Evolutionary conservation across 2,329 filamentous ascomycete genomes (phyloP), one percentile per base, ranked within the genome.

Genomic region (Aspergillus ochraceus): DNA sequence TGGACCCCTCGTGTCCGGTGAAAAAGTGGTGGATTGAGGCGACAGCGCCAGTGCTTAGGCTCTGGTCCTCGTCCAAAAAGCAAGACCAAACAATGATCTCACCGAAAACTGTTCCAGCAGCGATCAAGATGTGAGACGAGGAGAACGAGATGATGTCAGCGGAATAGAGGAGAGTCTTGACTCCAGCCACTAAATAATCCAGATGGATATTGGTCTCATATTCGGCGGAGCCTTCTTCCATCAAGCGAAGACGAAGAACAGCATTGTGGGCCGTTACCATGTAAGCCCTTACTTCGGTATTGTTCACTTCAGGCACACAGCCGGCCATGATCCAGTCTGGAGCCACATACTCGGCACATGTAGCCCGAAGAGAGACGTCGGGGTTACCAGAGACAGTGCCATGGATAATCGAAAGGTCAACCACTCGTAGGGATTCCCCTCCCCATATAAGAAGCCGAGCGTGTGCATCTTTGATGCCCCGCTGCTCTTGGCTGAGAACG

Each of bases 61-160:
- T 51, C 14, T 66, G 56, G 46, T 50, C 49, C 1, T 59, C 54
- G 49, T 61, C 49, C 22, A 83, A 66, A 51, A 79, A 77, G 66
- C 86, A 92, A 64, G 88, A 90, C 95, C 95, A 98, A 17, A 96
- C 85, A 42, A 97, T 82, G 36, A 99, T 90, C 74, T 98, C 93
- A 3, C 95, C 95, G 76, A 98, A 98, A 1, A 94, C 92, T 0
- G 95, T 98, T 1, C 95, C 95, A 3, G 90, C 90, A 6, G 92
- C 91, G 54, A 97, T 85, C 20, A 97, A 82, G 50, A 96, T 80
- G 54, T 81, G 80, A 49, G 81, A 79, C 6, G 74, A 56, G 6
- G 83, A 81, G 8, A 87, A 76, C 83, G 89, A 91, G 45, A 82
- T 77, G 19, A 96, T 75, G 69, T 90, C 86, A 5, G 92, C 94